Base-by-base conservation (phyloP, 2,329 filamentous ascomycete species). In the Acephala macrosclerotiorum region DNA sequence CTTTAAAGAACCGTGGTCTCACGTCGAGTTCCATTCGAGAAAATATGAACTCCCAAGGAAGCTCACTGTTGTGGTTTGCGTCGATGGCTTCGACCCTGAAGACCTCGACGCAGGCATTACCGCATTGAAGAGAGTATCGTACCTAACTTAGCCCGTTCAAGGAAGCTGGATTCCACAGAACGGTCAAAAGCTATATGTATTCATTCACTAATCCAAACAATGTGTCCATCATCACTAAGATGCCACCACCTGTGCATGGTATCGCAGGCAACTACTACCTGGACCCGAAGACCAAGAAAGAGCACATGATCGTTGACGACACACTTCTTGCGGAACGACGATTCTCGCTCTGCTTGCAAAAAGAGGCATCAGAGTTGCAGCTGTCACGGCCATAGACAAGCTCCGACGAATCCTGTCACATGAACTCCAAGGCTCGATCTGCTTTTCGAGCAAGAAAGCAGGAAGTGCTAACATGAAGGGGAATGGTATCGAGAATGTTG, bases 301-400 rank as follows among this genome's bases (percentile, higher is more conserved):
- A 80, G 65, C 73, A 73, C 35, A 81, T 82, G 80, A 73, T 82
- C 14, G 68, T 76, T 1, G 80, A 82, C 65, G 80, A 80, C 61
- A 72, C 76, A 1, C 68, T 79, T n/a, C 70, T 81, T 73, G 77
- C 29, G 80, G 80, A 7, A 79, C 79, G 6, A 82, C 80, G 0
- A 77, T 82, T 55, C 73, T 82, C 8, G 77, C 78, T 57, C 73
- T 79, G 68, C 77, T 81, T 76, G 74, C 75, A n/a, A 72, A 72
- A 20, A 66, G 70, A 3, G 80, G 79, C 18, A 77, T 81, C 0
- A 75, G 79, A 11, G 76, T 82, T 0, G 79, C 79, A 11, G 80
- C 80, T 9, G 69, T 82, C 22, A 82, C 80, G 0, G 80, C 80
- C 12, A 82, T 82, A 65, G 80, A 82, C 69, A 82, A 82, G 69